Evolutionary conservation across 179 eudicot species (phyloP).

Genomic region (Monotropa hypopitys): DNA sequence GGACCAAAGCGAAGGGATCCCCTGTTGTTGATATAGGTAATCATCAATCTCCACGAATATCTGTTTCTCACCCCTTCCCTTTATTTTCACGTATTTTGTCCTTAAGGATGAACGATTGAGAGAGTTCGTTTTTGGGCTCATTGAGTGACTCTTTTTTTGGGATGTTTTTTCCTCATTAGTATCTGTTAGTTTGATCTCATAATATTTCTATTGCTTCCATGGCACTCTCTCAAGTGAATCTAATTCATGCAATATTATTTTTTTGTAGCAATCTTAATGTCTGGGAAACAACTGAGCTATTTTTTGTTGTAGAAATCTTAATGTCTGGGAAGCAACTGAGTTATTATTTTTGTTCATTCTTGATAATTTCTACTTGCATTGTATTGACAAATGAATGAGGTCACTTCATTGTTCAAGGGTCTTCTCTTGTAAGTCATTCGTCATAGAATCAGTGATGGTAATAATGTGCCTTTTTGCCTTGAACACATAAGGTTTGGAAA

Average conservation of each 20-base stretch:
- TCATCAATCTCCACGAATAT: neutral
- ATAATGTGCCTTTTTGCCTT: neutral
- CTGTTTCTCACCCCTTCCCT: neutral
- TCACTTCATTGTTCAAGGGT: too few relatives aligned
- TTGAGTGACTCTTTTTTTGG: neutral
- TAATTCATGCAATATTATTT: neutral
- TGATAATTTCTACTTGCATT: neutral
- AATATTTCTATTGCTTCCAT: neutral
- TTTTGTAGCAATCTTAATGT: neutral
- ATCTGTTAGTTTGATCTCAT: neutral
- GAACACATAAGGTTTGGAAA: neutral
- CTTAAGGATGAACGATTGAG: neutral
- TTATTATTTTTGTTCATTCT: neutral
- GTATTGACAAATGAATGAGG: neutral
- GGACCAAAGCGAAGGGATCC: neutral
- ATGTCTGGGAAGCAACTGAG: neutral
- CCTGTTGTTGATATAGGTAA: neutral
- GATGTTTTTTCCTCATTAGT: neutral
- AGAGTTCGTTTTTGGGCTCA: neutral
- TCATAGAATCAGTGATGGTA: neutral
- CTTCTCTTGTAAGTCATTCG: neutral
- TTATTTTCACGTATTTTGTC: neutral
- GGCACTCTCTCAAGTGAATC: neutral
- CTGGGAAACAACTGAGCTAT: neutral
- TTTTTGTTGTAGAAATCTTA: too few relatives aligned